Conservation (phyloP, 768 basidiomycete species). For the Macrocybe gigantea region DNA sequence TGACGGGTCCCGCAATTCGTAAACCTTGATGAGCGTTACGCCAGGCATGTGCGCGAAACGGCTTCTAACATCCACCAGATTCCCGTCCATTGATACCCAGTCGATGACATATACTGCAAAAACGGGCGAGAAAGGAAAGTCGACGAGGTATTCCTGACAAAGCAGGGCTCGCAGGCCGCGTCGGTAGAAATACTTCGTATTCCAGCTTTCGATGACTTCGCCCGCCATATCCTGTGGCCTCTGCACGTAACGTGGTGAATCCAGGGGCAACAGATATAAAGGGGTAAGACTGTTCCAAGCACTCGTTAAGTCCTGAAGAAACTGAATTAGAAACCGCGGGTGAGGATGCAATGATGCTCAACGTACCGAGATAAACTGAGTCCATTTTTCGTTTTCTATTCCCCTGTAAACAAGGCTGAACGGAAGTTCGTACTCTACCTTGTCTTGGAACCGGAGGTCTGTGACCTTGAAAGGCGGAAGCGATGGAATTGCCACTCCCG, state of each 20-base stretch:
- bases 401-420: slow-evolving; percentile 5
- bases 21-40: too few relatives aligned
- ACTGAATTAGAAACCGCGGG: background rate
- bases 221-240: slow-evolving; percentile 18
- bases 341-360: background rate
- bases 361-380: slow-evolving; percentile 14
- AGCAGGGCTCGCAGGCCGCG: slow-evolving; percentile 10
- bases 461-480: slow-evolving; percentile 12
- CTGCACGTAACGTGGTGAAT: background rate
- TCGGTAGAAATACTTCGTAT: slow-evolving; percentile 11
- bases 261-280: background rate
- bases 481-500: background rate
- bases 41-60: too few relatives aligned
- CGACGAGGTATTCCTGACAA: slow-evolving; percentile 14
- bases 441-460: slow-evolving; percentile 13
- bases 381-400: slow-evolving; percentile 12
- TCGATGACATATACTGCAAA: slow-evolving; percentile 21
- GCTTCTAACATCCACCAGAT: too few relatives aligned
- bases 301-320: slow-evolving; percentile 10
- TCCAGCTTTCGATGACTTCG: slow-evolving; percentile 12
- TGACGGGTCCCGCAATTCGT: too few relatives aligned
- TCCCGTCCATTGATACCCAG: background rate
- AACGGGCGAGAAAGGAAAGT: slow-evolving; percentile 14
- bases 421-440: background rate
- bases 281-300: slow-evolving; percentile 10